These are phyloP conservation scores for Neoscytalidium dimidiatum DNA, from an alignment of 2,329 filamentous ascomycete genomes.

Conservation along the genomic window DNA sequence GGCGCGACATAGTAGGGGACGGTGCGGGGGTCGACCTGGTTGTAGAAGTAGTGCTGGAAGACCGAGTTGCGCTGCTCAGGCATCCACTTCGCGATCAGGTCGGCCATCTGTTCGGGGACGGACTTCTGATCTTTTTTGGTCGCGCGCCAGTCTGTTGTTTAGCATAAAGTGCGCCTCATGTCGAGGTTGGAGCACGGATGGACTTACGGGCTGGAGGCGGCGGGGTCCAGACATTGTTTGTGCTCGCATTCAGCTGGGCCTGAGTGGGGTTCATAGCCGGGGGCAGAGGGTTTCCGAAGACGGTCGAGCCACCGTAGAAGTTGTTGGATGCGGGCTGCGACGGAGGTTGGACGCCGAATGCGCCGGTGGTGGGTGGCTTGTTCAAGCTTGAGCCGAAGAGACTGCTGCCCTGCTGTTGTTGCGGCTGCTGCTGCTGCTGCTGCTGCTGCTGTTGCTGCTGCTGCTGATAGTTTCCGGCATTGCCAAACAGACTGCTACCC, in stretches of 20 bases:
- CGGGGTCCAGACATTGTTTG: conserved; percentile 15
- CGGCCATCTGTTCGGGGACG: conserved; percentile 71
- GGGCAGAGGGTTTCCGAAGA: conserved; percentile 33
- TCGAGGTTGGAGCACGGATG: background rate
- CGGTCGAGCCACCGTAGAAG: conserved; percentile 30
- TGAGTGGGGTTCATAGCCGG: background rate
- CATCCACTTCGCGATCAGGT: conserved; percentile 74
- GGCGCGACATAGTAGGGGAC: conserved; percentile 76
- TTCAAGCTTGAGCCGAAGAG: conserved; percentile 19
- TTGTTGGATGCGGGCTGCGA: conserved; percentile 7
- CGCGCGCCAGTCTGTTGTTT: conserved; percentile 22
- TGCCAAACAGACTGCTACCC: conserved; percentile 45
- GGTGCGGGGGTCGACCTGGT: conserved; percentile 72
- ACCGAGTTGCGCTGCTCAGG: conserved; percentile 67
- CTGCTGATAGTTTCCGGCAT: conserved; percentile 23
- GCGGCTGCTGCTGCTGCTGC: conserved; percentile 18
- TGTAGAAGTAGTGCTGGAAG: conserved; percentile 87
- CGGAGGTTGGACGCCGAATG: background rate
- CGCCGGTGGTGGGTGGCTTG: conserved; percentile 37
- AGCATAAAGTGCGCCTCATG: background rate
- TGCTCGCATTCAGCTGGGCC: background rate
- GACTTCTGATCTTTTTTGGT: conserved; percentile 64
- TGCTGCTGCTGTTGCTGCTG: conserved; percentile 17
- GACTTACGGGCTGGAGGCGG: conserved; percentile 16
- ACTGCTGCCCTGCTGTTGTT: conserved; percentile 19